These are phyloP conservation scores for Juncus inflexus DNA, from an alignment of 176 grass and related monocot species.

Conservation along the genomic window DNA sequence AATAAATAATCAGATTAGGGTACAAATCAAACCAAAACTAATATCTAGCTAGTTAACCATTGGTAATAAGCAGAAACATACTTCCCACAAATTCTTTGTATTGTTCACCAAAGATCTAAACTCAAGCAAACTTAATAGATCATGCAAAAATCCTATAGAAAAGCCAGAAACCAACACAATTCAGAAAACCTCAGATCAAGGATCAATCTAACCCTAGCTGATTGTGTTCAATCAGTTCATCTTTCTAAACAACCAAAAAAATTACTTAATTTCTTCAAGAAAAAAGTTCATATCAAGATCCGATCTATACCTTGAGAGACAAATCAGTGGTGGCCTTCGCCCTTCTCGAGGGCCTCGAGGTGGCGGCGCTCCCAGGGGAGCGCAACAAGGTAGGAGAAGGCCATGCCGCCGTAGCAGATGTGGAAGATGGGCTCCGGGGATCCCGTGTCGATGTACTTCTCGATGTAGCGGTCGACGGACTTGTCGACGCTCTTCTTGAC, in stretches of 20 bases:
- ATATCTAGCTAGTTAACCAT: no score
- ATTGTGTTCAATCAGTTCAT: no score
- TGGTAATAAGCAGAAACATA: no score
- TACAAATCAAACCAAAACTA: no score
- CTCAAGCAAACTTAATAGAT: no score
- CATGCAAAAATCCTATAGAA: no score
- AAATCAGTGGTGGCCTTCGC: slow-evolving; percentile 46
- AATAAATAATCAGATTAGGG: no score
- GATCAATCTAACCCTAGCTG: no score
- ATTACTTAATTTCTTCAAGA: background rate
- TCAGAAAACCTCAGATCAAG: no score
- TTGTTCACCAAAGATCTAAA: no score
- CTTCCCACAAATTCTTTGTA: no score
- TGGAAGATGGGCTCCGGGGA: slow-evolving; percentile 65
- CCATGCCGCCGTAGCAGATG: slow-evolving; percentile 70
- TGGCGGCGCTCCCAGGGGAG: slow-evolving; percentile 71
- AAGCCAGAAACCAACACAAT: no score
- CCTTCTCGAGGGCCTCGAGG: slow-evolving; percentile 57
- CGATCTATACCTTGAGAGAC: slow-evolving; percentile 8
- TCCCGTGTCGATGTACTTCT: slow-evolving; percentile 92
- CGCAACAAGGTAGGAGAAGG: slow-evolving; percentile 65
- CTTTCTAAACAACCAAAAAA: background rate
- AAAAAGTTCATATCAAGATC: background rate
- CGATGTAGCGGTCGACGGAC: slow-evolving; percentile 85
- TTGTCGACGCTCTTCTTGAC: slow-evolving; percentile 66